Evolutionary conservation across 164 flowering plant genomes (phyloP).

Genomic region (Tetracentron sinense): DNA sequence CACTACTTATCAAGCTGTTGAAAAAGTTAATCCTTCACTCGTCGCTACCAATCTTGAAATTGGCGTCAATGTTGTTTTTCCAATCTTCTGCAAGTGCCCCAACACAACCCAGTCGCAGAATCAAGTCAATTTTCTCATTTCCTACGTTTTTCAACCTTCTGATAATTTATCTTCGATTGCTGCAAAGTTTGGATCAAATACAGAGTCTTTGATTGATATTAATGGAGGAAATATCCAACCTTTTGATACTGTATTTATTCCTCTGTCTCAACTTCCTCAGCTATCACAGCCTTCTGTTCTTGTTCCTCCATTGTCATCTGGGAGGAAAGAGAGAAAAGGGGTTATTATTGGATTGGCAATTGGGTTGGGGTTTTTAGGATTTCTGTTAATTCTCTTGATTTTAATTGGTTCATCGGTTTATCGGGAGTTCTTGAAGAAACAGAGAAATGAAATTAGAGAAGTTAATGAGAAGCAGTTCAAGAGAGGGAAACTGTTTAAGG

Average conservation of each 20-base stretch:
- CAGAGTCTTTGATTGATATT: conserved; percentile 27
- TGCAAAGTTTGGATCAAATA: conserved; percentile 34
- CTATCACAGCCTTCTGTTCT: conserved; percentile 47
- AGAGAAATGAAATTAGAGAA: conserved; percentile 6
- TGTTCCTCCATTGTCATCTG: conserved; percentile 1
- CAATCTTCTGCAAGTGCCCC: conserved; percentile 82
- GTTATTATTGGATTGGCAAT: conserved; percentile 44
- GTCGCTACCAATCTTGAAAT: conserved; percentile 39
- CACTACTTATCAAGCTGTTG: conserved; percentile 69
- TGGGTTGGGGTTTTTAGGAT: conserved; percentile 51
- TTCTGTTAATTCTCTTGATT: conserved; percentile 27
- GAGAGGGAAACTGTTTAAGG: conserved; percentile 8
- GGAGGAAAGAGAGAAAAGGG: conserved; percentile 28
- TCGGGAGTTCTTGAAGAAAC: conserved; percentile 28
- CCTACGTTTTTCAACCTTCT: conserved; percentile 64
- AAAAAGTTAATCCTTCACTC: conserved; percentile 61
- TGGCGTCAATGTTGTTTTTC: conserved; percentile 49
- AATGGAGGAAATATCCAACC: conserved; percentile 40
- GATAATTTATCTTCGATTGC: conserved; percentile 54
- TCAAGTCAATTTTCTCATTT: conserved; percentile 39
- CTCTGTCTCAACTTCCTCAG: conserved; percentile 50
- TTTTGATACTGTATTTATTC: conserved; percentile 57
- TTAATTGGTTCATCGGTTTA: conserved; percentile 36
- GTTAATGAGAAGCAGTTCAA: conserved; percentile 23
- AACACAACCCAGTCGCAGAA: conserved; percentile 34